Evolutionary conservation across 768 basidiomycete species (phyloP).

Genomic region (Tylopilus rubrobrunneus): DNA sequence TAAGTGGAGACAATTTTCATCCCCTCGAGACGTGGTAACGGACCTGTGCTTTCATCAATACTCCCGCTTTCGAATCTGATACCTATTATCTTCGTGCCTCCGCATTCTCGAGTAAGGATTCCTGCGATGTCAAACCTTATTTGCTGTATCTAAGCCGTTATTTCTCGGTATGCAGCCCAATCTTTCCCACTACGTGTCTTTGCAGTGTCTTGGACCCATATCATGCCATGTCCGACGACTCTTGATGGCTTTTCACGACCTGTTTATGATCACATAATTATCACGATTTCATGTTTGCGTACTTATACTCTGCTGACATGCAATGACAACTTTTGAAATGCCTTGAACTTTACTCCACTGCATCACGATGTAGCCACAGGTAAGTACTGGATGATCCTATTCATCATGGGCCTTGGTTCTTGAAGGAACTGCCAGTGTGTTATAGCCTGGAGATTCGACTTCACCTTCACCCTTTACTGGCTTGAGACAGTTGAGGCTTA

Average conservation of each 20-base stretch:
- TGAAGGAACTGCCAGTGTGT: no score
- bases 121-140: background rate
- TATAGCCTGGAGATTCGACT: no score
- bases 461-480: background rate
- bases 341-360: background rate
- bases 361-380: no score
- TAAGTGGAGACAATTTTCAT: background rate
- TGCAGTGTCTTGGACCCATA: background rate
- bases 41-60: background rate
- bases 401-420: no score
- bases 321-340: background rate
- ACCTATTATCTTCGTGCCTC: background rate
- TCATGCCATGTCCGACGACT: background rate
- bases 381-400: no score
- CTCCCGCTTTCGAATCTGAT: background rate
- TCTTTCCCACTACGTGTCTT: background rate
- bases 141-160: background rate
- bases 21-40: background rate
- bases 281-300: background rate
- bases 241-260: constrained; percentile 5
- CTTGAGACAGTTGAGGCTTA: no score
- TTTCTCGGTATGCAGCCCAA: background rate
- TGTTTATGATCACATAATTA: background rate
- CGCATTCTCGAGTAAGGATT: background rate
- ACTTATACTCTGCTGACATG: background rate